Evolutionary conservation across 148 eudicot genomes (phyloP).

Genomic region (Camellia sinensis): DNA sequence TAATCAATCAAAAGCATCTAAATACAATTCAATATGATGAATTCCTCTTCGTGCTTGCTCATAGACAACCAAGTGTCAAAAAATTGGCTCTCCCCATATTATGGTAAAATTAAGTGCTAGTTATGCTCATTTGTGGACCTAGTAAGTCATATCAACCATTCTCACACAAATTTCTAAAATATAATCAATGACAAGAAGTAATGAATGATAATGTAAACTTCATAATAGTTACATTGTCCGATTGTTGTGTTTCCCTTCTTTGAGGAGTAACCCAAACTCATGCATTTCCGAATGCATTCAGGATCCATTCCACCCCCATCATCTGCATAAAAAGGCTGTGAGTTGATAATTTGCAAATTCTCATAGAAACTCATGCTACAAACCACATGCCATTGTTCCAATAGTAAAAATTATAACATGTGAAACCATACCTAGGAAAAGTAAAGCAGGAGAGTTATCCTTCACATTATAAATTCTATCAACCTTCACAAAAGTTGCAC

Average conservation of each 20-base stretch:
- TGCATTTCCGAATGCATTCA: slow-evolving; percentile 79
- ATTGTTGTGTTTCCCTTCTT: slow-evolving; percentile 82
- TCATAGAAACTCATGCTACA: slow-evolving; percentile 7
- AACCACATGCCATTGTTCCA: not conserved
- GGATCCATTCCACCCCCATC: slow-evolving; percentile 99
- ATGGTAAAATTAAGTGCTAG: not conserved
- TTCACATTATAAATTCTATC: slow-evolving; percentile 65
- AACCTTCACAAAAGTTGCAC: slow-evolving; percentile 89
- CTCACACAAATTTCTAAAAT: not conserved
- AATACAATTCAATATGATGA: not conserved
- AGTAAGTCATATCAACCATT: not conserved
- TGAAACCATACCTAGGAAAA: slow-evolving; percentile 62
- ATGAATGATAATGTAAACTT: not conserved
- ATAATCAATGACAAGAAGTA: not conserved
- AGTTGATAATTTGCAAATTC: not conserved
- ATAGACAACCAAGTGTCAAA: not conserved
- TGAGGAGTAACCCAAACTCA: slow-evolving; percentile 98
- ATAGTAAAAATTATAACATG: not conserved
- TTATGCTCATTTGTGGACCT: not conserved
- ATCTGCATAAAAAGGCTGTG: slow-evolving; percentile 39
- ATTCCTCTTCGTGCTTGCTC: not conserved
- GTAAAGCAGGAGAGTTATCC: slow-evolving; percentile 88
- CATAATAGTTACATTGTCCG: slow-evolving; percentile 70
- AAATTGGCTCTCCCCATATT: not conserved
- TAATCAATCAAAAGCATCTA: no score